Evolutionary conservation across 331 rosid genomes (phyloP).

Genomic region (Malus hybrid): DNA sequence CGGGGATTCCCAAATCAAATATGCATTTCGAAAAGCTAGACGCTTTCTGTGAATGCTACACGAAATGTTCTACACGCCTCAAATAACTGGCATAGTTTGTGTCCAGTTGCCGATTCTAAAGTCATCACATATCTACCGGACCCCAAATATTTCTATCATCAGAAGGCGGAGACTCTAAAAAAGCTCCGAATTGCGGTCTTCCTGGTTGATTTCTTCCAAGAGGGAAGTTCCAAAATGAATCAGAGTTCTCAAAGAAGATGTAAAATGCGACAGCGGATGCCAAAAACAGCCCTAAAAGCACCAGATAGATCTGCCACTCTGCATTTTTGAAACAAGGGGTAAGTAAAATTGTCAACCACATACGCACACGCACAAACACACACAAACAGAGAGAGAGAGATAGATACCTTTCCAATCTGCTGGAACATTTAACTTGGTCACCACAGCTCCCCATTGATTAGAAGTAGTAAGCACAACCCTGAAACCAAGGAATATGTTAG

Average conservation of each 20-base stretch:
- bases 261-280: conserved; percentile 73
- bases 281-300: conserved; percentile 63
- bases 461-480: conserved; percentile 94
- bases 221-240: conserved; percentile 84
- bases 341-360: neutral
- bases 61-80: neutral
- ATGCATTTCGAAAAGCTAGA: too few species aligned
- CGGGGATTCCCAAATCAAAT: too few species aligned
- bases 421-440: conserved; percentile 81
- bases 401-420: conserved; percentile 92
- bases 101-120: neutral
- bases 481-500: conserved; percentile 6
- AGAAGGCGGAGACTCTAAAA: conserved; percentile 46
- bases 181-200: conserved; percentile 40
- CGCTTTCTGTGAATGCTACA: too few species aligned
- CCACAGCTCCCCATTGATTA: conserved; percentile 81
- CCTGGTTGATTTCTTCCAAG: conserved; percentile 51
- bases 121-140: conserved; percentile 65
- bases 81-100: neutral
- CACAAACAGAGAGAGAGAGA: neutral
- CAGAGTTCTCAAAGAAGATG: conserved; percentile 76
- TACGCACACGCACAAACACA: neutral
- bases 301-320: conserved; percentile 95
- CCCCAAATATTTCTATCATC: conserved; percentile 57
- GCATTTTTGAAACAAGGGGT: conserved; percentile 32